These are phyloP conservation scores for Triticum urartu DNA, from an alignment of 176 grass and related monocot species.

Conservation along the genomic window DNA sequence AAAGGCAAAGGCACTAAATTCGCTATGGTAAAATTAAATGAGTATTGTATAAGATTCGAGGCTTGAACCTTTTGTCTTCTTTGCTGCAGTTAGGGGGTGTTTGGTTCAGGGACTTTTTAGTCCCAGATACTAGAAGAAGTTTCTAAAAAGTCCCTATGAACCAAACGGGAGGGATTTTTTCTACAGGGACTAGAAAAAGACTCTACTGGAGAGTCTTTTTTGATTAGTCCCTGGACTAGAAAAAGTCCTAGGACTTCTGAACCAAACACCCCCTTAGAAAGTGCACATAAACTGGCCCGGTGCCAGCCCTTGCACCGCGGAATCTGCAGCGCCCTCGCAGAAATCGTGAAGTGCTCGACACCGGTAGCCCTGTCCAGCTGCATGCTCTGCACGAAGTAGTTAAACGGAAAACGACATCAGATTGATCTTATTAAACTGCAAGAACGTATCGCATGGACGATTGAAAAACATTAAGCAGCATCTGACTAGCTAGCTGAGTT, in stretches of 20 bases:
- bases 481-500: neutral
- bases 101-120: too few species aligned
- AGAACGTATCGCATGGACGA: too few species aligned
- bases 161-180: too few species aligned
- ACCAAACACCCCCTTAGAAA: neutral
- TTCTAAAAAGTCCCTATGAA: too few species aligned
- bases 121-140: too few species aligned
- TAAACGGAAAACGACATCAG: neutral
- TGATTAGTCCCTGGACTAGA: too few species aligned
- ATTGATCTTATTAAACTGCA: neutral
- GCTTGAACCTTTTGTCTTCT: constrained; percentile 27
- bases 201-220: too few species aligned
- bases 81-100: neutral
- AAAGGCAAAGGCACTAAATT: too few species aligned
- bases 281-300: constrained; percentile 24
- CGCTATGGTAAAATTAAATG: too few species aligned
- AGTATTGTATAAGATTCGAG: neutral
- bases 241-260: too few species aligned
- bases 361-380: constrained; percentile 50
- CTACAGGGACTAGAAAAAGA: too few species aligned
- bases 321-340: constrained; percentile 43
- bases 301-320: neutral
- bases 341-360: constrained; percentile 54
- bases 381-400: constrained; percentile 31
- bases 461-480: too few species aligned